Conservation (phyloP, 805 yeast genomes). For the Lipomyces sp. region DNA sequence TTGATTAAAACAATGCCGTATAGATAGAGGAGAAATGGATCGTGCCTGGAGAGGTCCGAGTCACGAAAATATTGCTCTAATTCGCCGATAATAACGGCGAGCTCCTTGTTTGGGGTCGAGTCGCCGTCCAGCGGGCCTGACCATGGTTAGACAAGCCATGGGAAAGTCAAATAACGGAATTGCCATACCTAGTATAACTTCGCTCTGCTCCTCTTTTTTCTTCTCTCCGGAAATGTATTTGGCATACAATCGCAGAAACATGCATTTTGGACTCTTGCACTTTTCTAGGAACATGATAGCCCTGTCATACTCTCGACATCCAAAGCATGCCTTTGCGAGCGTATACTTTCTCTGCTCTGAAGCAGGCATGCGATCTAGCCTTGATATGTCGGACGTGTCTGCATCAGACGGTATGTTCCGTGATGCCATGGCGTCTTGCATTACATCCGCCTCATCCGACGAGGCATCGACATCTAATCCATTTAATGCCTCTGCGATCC, state of each 20-base stretch:
- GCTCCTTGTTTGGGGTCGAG: constrained; percentile 43
- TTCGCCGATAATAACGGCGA: constrained; percentile 49
- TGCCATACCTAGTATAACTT: constrained; percentile 57
- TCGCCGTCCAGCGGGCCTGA: constrained; percentile 44
- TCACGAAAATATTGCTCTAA: constrained; percentile 45
- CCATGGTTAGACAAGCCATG: neutral
- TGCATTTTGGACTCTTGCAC: constrained; percentile 56
- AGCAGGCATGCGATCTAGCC: constrained; percentile 20
- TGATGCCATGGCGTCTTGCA: constrained; percentile 5
- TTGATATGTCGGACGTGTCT: neutral
- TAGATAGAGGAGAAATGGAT: constrained; percentile 72
- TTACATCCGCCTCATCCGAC: constrained; percentile 40
- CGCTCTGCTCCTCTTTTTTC: constrained; percentile 68
- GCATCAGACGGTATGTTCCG: neutral
- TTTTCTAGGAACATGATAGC: constrained; percentile 64
- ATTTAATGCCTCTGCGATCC: constrained; percentile 72
- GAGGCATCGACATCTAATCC: constrained; percentile 52
- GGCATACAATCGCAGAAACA: constrained; percentile 71
- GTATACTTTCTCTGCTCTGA: constrained; percentile 54
- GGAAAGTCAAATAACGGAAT: neutral
- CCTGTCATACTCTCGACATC: constrained; percentile 82
- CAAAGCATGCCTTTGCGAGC: constrained; percentile 75
- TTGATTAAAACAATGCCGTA: constrained; percentile 70
- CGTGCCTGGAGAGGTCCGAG: constrained; percentile 40
- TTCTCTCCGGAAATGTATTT: constrained; percentile 77